Evolutionary conservation across 768 basidiomycete species (phyloP).

Genomic region (Cystobasidium tubakii): DNA sequence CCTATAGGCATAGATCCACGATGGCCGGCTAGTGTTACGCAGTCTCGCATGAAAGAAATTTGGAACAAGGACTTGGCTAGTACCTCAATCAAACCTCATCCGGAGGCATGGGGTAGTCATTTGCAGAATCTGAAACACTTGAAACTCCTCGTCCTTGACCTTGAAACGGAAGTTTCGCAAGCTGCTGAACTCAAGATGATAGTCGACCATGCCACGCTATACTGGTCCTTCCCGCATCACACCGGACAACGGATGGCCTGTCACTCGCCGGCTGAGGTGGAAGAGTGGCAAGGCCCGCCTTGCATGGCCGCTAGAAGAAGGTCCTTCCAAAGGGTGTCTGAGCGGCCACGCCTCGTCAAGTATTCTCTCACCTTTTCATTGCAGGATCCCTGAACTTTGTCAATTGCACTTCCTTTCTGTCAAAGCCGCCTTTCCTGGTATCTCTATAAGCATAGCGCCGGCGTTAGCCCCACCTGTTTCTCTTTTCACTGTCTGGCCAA

Average conservation of each 20-base stretch:
- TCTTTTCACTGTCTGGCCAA: too few relatives aligned
- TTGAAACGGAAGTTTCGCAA: slow-evolving; percentile 18
- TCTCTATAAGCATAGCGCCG: too few relatives aligned
- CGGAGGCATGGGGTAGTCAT: slow-evolving; percentile 27
- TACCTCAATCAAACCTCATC: not conserved
- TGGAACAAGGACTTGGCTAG: slow-evolving; percentile 20
- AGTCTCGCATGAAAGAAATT: slow-evolving; percentile 24
- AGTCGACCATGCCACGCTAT: not conserved
- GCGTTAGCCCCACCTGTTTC: too few relatives aligned
- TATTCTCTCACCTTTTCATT: not conserved
- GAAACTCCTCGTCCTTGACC: not conserved
- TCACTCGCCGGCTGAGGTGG: not conserved
- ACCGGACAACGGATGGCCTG: not conserved
- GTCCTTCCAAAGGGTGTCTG: not conserved
- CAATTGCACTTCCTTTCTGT: not conserved
- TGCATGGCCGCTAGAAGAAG: slow-evolving; percentile 5
- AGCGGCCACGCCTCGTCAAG: slow-evolving; percentile 16
- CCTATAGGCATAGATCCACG: slow-evolving; percentile 31
- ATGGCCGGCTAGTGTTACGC: slow-evolving; percentile 19
- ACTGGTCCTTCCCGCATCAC: slow-evolving; percentile 31
- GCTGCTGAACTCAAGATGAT: not conserved
- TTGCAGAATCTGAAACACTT: slow-evolving; percentile 12
- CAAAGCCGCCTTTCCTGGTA: not conserved
- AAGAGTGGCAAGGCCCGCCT: slow-evolving; percentile 21
- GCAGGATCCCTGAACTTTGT: not conserved